phyloP scores from a whole-genome alignment of 1,284 basidiomycete species.

The Boletus sp. region DNA sequence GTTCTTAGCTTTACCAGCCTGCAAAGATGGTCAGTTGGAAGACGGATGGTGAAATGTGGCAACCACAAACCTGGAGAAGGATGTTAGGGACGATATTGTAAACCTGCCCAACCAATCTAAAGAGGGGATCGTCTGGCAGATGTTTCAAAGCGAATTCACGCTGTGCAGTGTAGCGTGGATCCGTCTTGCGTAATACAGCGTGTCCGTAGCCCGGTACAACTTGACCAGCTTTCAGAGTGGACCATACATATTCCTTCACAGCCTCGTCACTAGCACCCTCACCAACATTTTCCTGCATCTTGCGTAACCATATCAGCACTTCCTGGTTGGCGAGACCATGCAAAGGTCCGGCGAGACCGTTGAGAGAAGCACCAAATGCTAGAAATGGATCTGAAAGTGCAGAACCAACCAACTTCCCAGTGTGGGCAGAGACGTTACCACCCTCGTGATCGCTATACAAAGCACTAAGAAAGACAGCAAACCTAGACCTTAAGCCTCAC shows the following conservation, averaged over 20 bases:
- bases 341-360: constrained; percentile 96
- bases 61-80: constrained; percentile 75
- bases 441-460: constrained; percentile 88
- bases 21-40: constrained; percentile 61
- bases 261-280: constrained; percentile 79
- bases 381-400: constrained; percentile 99
- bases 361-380: constrained; percentile 89
- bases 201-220: constrained; percentile 97
- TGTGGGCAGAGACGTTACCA: constrained; percentile 98
- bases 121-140: constrained; percentile 82
- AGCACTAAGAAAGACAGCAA: not conserved
- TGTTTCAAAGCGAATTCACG: constrained; percentile 93
- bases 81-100: constrained; percentile 94
- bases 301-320: constrained; percentile 85
- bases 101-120: constrained; percentile 92
- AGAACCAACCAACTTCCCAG: constrained; percentile 95
- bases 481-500: constrained; percentile 29
- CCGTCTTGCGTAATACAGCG: constrained; percentile 95
- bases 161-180: constrained; percentile 96
- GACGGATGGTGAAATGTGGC: constrained; percentile 83
- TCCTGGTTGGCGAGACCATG: constrained; percentile 98
- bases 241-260: constrained; percentile 92
- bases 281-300: constrained; percentile 87
- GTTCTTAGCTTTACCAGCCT: constrained; percentile 95
- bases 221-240: constrained; percentile 86